phyloP scores from a whole-genome alignment of 2,329 filamentous ascomycete genomes.

The Alternaria sp. region DNA sequence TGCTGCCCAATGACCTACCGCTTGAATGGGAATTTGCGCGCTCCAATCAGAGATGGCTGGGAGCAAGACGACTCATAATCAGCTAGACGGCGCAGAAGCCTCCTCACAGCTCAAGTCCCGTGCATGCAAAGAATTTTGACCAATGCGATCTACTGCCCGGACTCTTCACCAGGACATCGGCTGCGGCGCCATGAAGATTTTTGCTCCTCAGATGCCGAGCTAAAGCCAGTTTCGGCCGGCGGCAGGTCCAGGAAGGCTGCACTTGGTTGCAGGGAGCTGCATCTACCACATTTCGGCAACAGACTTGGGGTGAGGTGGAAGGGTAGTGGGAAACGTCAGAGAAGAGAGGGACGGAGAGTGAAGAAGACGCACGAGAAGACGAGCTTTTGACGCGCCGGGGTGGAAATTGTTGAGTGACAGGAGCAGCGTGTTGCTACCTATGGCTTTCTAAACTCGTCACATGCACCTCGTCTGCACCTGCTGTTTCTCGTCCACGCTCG shows the following conservation, averaged over 20 bases:
- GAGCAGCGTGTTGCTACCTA: not conserved
- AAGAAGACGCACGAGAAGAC: not conserved
- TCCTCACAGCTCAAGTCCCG: slow-evolving; percentile 10
- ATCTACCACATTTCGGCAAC: not conserved
- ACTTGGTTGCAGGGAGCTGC: slow-evolving; percentile 4
- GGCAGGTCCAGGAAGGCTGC: slow-evolving; percentile 5
- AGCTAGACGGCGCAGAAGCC: slow-evolving; percentile 6
- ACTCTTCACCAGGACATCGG: slow-evolving; percentile 6
- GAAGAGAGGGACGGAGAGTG: not conserved
- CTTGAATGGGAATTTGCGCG: slow-evolving; percentile 6
- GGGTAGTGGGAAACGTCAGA: not conserved
- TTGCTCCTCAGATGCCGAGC: slow-evolving; percentile 11
- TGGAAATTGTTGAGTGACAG: not conserved
- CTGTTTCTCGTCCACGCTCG: slow-evolving; percentile 3
- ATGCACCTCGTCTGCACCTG: slow-evolving; percentile 14
- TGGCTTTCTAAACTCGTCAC: slow-evolving; percentile 6
- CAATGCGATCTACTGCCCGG: slow-evolving; percentile 4
- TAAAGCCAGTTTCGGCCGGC: slow-evolving; percentile 10
- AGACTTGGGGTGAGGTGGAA: not conserved
- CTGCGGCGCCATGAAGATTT: slow-evolving; percentile 13
- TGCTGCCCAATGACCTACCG: slow-evolving; percentile 18
- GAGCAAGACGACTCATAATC: slow-evolving; percentile 13
- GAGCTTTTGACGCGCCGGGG: not conserved
- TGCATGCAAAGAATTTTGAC: slow-evolving; percentile 9
- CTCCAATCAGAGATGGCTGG: slow-evolving; percentile 14